A percentile compares a stretch with the other conserved stretches of the same genome.
Conservation (phyloP, 805 yeast genomes). For the Allodekkera sacchari region DNA sequence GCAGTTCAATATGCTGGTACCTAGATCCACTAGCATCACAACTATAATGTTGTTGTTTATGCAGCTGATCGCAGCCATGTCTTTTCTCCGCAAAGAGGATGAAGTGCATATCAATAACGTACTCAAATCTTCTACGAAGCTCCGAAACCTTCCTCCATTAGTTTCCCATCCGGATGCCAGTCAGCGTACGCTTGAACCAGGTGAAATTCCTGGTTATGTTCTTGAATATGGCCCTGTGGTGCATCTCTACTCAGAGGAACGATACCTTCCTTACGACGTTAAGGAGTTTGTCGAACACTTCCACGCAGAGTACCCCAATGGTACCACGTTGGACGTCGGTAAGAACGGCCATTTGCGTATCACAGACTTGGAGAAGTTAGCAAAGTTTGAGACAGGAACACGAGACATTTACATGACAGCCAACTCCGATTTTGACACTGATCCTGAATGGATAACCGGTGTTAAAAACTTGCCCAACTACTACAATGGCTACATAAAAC, state of each 20-base stretch:
- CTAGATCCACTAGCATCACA: no score
- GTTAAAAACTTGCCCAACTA: constrained; percentile 55
- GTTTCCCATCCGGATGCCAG: constrained; percentile 20
- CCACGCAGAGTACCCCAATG: constrained; percentile 44
- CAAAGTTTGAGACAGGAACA: constrained; percentile 18
- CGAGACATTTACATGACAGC: constrained; percentile 51
- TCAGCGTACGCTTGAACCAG: constrained; percentile 35
- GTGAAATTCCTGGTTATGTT: constrained; percentile 58
- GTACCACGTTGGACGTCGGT: constrained; percentile 28
- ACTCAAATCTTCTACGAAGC: constrained; percentile 8
- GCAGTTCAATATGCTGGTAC: no score
- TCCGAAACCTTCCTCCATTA: constrained; percentile 29
- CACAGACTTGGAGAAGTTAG: constrained; percentile 27
- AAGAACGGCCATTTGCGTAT: constrained; percentile 15
- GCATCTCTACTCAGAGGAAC: constrained; percentile 82
- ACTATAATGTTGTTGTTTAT: no score
- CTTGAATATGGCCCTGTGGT: constrained; percentile 68
- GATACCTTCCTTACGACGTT: constrained; percentile 77
- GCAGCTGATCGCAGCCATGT: no score
- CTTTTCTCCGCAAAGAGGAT: no score
- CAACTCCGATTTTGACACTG: constrained; percentile 55
- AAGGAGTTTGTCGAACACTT: constrained; percentile 61
- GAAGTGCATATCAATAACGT: constrained; percentile 9
- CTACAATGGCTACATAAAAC: constrained; percentile 57
- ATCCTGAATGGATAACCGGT: constrained; percentile 87